These are phyloP conservation scores for Scleromitrula shiraiana DNA, from an alignment of 2,329 filamentous ascomycete genomes.

Conservation along the genomic window DNA sequence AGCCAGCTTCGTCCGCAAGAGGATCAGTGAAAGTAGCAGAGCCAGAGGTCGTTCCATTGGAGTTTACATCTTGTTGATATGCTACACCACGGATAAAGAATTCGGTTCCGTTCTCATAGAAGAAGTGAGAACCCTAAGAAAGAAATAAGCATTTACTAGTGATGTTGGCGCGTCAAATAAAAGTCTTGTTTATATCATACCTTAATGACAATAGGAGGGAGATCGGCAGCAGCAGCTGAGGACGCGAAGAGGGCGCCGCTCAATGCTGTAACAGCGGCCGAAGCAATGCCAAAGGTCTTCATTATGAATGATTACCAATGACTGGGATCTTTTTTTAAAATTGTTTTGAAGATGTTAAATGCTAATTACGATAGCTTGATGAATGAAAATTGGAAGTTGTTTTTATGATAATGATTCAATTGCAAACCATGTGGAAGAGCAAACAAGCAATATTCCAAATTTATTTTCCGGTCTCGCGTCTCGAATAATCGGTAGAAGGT, in stretches of 20 bases:
- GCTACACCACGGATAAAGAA: constrained; percentile 94
- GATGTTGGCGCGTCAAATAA: not conserved
- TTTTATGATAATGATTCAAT: not conserved
- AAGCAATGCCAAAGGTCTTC: constrained; percentile 42
- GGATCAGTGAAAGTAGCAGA: constrained; percentile 67
- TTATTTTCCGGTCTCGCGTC: too few species aligned
- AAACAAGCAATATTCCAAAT: too few species aligned
- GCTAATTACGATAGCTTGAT: not conserved
- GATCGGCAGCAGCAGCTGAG: constrained; percentile 41
- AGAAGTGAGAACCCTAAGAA: constrained; percentile 30
- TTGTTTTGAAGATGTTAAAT: constrained; percentile 19
- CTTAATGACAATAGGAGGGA: constrained; percentile 46
- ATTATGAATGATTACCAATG: constrained; percentile 34
- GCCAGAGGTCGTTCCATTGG: constrained; percentile 43
- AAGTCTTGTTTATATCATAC: constrained; percentile 18
- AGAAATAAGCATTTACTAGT: constrained; percentile 3
- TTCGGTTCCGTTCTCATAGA: constrained; percentile 56
- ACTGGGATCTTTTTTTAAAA: too few species aligned
- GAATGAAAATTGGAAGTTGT: not conserved
- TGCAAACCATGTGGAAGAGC: too few species aligned
- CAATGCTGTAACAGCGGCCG: constrained; percentile 35
- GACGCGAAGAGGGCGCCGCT: constrained; percentile 44
- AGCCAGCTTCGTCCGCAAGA: constrained; percentile 61
- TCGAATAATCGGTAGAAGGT: not conserved
- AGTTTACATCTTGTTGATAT: constrained; percentile 75